These are phyloP conservation scores for Argentina anserina DNA, from an alignment of 306 rosid genomes.

Conservation along the genomic window DNA sequence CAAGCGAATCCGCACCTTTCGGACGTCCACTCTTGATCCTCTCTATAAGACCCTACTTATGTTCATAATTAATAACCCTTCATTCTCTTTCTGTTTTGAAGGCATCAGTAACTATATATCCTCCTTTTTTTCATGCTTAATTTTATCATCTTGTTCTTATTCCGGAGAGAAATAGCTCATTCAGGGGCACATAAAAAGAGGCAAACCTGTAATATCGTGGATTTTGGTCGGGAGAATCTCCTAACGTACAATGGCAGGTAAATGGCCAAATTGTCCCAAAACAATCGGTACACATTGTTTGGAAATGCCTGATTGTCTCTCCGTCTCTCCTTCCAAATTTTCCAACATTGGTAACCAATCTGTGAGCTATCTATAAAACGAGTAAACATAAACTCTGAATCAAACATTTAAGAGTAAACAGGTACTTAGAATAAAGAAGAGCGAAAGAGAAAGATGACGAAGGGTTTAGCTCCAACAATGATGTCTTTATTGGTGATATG, in stretches of 20 bases:
- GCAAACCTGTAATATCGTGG: not conserved
- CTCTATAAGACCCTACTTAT: no score
- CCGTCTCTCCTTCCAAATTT: not conserved
- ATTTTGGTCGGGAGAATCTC: not conserved
- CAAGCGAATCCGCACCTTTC: no score
- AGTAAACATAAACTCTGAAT: not conserved
- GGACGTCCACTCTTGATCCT: no score
- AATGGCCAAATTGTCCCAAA: not conserved
- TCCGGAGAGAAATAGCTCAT: not conserved
- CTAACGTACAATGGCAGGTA: no score
- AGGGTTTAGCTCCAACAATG: not conserved
- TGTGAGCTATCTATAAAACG: not conserved
- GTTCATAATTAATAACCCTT: no score
- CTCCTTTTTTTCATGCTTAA: not conserved
- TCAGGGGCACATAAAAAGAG: not conserved
- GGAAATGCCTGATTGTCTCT: not conserved
- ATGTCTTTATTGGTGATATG: constrained; percentile 1
- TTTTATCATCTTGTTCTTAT: not conserved
- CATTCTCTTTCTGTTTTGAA: no score
- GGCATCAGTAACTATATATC: no score
- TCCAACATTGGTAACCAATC: not conserved
- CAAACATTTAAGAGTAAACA: not conserved
- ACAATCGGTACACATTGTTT: not conserved
- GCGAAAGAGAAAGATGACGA: not conserved
- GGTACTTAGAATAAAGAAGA: not conserved